phyloP scores from a whole-genome alignment of 2,329 filamentous ascomycete species.

The Amauroascus niger region DNA sequence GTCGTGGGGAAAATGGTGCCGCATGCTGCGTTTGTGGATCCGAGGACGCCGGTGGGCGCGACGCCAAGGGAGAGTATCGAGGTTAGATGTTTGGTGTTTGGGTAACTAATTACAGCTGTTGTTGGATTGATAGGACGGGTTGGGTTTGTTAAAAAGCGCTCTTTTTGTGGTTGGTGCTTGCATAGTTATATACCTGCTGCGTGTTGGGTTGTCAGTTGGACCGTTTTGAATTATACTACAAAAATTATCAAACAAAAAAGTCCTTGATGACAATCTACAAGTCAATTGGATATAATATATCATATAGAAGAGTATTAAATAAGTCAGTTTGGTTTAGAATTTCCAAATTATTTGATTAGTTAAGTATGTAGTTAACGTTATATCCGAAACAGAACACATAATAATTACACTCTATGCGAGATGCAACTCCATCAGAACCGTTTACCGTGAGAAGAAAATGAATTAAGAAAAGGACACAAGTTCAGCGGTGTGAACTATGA shows the following conservation, averaged over 20 bases:
- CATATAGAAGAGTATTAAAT: not conserved
- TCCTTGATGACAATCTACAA: too few relatives aligned
- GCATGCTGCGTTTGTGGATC: constrained; percentile 72
- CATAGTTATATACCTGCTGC: too few relatives aligned
- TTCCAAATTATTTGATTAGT: constrained; percentile 1
- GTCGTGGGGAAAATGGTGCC: constrained; percentile 44
- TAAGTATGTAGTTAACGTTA: not conserved
- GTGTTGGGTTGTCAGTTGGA: too few relatives aligned
- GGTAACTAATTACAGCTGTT: constrained; percentile 28
- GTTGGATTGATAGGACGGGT: too few relatives aligned
- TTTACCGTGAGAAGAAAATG: not conserved
- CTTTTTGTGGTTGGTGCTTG: not conserved
- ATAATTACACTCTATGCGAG: constrained; percentile 6
- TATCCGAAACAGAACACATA: constrained; percentile 4
- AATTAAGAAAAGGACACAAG: not conserved
- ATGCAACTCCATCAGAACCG: not conserved
- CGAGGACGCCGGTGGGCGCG: constrained; percentile 58
- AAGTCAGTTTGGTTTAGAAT: not conserved
- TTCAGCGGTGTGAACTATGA: not conserved
- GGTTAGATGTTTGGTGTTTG: constrained; percentile 76
- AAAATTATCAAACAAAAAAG: too few relatives aligned
- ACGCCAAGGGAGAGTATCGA: constrained; percentile 79
- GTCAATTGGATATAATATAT: too few relatives aligned
- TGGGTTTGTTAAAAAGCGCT: too few relatives aligned
- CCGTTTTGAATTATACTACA: too few relatives aligned